Conservation (phyloP, 2,329 filamentous ascomycete species). For the Ramularia endophylla region DNA sequence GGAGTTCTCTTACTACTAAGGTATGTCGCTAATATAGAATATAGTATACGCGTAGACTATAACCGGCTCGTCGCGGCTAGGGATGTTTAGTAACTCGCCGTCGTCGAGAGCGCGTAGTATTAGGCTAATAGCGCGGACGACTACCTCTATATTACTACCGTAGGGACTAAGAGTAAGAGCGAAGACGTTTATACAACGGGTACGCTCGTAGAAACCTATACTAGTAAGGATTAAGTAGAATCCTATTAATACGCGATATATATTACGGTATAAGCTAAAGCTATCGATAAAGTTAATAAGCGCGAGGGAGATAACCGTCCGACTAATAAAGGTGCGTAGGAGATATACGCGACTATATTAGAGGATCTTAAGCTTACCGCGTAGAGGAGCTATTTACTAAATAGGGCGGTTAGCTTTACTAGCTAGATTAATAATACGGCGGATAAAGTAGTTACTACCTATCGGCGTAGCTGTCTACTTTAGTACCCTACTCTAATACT, state of each 20-base stretch:
- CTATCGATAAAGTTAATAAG: slow-evolving; percentile 2
- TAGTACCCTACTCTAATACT: not conserved
- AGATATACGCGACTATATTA: not conserved
- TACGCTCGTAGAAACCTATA: not conserved
- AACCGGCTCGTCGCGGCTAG: not conserved
- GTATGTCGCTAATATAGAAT: too few species aligned
- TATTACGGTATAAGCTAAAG: slow-evolving; percentile 1
- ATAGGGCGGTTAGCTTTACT: not conserved
- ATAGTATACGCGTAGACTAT: not conserved
- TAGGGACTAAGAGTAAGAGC: too few species aligned
- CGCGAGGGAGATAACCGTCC: not conserved
- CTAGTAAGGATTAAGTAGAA: slow-evolving; percentile 2
- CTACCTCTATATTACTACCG: too few species aligned
- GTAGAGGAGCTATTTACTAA: not conserved
- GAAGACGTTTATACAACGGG: too few species aligned
- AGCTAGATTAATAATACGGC: not conserved
- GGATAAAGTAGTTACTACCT: not conserved
- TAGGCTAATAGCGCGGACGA: too few species aligned
- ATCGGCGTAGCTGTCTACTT: not conserved
- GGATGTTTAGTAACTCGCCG: not conserved
- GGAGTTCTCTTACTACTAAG: slow-evolving; percentile 3
- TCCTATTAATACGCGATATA: slow-evolving; percentile 1
- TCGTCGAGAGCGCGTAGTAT: not conserved
- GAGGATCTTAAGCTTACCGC: not conserved
- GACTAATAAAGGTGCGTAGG: not conserved